Conservation (phyloP, 768 basidiomycete genomes). For the Hypholoma fasciculare region DNA sequence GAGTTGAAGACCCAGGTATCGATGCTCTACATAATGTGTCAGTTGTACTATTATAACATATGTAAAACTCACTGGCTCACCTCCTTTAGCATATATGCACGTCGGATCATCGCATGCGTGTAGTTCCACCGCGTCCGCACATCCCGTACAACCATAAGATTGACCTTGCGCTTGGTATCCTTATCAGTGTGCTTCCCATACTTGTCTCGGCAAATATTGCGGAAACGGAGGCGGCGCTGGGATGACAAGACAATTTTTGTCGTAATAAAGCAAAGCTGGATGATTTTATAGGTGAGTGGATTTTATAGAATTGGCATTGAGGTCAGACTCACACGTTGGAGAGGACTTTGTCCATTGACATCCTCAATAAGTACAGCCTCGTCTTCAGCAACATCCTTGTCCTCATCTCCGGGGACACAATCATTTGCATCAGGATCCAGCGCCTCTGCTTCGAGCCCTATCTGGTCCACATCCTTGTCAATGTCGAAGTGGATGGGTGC, state of each 20-base stretch:
- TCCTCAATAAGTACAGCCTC: too few relatives aligned
- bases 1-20: constrained; percentile 21
- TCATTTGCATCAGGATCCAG: too few relatives aligned
- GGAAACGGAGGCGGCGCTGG: constrained; percentile 24
- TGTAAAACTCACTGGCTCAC: too few relatives aligned
- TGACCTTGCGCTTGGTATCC: not conserved
- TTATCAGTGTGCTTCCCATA: constrained; percentile 10
- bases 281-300: too few relatives aligned
- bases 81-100: constrained; percentile 21
- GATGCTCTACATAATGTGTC: too few relatives aligned
- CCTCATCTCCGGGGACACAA: not conserved
- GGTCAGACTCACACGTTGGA: constrained; percentile 11
- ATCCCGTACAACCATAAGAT: constrained; percentile 31
- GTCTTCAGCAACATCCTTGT: not conserved
- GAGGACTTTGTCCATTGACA: not conserved
- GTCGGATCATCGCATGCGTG: constrained; percentile 33
- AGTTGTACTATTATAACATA: too few relatives aligned
- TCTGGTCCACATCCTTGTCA: constrained; percentile 19
- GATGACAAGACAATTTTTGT: constrained; percentile 31
- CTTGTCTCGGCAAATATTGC: constrained; percentile 7
- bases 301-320: not conserved
- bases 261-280: constrained; percentile 26
- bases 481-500: constrained; percentile 29
- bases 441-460: constrained; percentile 16
- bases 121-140: constrained; percentile 33